A percentile compares a stretch with the other conserved stretches of the same genome.
phyloP scores from a whole-genome alignment of 2,329 filamentous ascomycete genomes.

The Colletotrichum kahawae region DNA sequence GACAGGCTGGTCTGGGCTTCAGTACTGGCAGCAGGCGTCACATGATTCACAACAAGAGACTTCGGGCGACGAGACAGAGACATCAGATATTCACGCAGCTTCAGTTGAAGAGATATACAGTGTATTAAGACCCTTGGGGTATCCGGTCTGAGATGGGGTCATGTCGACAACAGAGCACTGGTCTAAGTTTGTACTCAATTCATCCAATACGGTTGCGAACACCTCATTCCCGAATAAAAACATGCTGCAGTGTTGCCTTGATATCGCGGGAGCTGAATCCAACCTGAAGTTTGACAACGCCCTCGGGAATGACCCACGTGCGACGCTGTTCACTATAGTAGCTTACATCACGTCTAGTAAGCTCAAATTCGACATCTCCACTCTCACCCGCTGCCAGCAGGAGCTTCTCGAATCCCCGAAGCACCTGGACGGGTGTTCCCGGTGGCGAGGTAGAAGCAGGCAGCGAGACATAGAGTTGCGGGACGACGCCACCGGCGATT shows the following conservation, averaged over 20 bases:
- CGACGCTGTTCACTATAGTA: conserved; percentile 67
- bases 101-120: not conserved
- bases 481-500: conserved; percentile 66
- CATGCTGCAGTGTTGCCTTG: not conserved
- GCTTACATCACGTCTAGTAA: conserved; percentile 68
- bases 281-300: conserved; percentile 45
- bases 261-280: conserved; percentile 29
- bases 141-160: not conserved
- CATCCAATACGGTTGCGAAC: no score
- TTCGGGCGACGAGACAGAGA: not conserved
- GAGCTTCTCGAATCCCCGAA: conserved; percentile 71
- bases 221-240: not conserved
- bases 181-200: no score
- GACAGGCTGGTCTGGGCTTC: not conserved
- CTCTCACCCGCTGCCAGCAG: conserved; percentile 52
- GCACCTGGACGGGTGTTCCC: conserved; percentile 56
- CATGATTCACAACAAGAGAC: not conserved
- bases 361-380: conserved; percentile 52
- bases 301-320: conserved; percentile 62
- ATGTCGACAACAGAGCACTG: not conserved
- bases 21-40: not conserved
- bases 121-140: not conserved
- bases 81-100: no score
- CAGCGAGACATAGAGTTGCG: conserved; percentile 62
- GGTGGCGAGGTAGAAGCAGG: conserved; percentile 29